Evolutionary conservation across 352 stramenopile genomes (phyloP).

Genomic region (Phytophthora sp.): DNA sequence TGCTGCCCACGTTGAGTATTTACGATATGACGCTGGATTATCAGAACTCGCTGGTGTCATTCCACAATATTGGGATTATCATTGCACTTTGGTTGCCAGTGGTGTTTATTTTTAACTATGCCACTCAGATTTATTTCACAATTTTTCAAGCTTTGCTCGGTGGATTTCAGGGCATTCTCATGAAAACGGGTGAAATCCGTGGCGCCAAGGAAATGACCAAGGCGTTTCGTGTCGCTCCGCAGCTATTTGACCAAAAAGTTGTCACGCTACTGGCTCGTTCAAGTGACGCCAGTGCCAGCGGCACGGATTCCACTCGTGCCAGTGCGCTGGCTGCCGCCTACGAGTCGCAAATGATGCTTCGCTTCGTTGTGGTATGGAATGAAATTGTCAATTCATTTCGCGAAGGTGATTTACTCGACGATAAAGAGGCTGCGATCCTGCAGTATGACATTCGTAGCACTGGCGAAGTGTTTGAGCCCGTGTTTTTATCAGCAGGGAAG

Average conservation of each 20-base stretch:
- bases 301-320: constrained; percentile 49
- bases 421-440: constrained; percentile 80
- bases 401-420: constrained; percentile 72
- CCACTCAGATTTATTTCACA: constrained; percentile 84
- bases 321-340: constrained; percentile 62
- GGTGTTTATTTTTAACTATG: constrained; percentile 82
- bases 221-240: constrained; percentile 72
- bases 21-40: constrained; percentile 77
- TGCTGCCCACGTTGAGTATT: constrained; percentile 73
- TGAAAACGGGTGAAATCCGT: constrained; percentile 80
- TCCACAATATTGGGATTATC: constrained; percentile 78
- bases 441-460: constrained; percentile 89
- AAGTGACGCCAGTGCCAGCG: constrained; percentile 55
- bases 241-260: constrained; percentile 83
- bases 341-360: constrained; percentile 84
- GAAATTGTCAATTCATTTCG: constrained; percentile 86
- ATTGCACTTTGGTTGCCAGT: constrained; percentile 70
- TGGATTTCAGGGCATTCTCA: constrained; percentile 67
- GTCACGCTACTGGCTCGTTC: constrained; percentile 66
- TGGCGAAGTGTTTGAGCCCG: constrained; percentile 85
- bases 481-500: constrained; percentile 87
- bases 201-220: constrained; percentile 78
- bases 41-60: constrained; percentile 70
- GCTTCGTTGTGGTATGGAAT: constrained; percentile 85
- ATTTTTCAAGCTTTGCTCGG: constrained; percentile 75